Base-by-base conservation (phyloP, 108 stramenopile genomes). In the Aurantiochytrium sp. region DNA sequence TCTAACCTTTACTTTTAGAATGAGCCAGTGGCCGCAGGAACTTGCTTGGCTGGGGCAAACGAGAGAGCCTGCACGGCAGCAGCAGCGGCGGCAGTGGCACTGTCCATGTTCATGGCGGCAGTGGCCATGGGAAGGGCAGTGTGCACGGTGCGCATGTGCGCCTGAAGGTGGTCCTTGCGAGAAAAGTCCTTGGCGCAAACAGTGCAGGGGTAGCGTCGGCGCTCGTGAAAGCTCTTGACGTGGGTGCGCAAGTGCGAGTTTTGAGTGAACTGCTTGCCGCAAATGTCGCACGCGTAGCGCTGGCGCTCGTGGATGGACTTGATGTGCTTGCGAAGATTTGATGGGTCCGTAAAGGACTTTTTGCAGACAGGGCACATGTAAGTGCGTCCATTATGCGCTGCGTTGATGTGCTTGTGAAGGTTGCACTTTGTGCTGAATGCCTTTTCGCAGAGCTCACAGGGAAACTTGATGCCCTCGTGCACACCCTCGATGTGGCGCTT, bases 391-490 rank as follows among this genome's bases (percentile, higher is more conserved):
- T 53, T 83, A 28, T 83, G 76, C 10, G 76, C 76, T 6, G 76
- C 76, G 76, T 83, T 83, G 23, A 83, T 45, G 51, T 83, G 76
- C 51, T 83, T 83, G 76, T 83, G 76, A 12, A 83, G 51, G 76
- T 83, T 83, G 76, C 76, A 83, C 76, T 83, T 83, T 4, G 76
- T 83, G 76, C 76, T 83, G 28, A 83, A 83, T 43, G 49, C 6
- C 76, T 83, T 83, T n/a, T 83, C 76, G 51, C 76, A 83, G 12
- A 28, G 76, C 12, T 8, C 6, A 23, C 76, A 83, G 23, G 45
- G 45, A 35, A 83, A 83, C 51, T 83, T 83, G 51, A 83, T 53
- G 76, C 76, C 76, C 51, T 83, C 76, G 23, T 83, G 76, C 10
- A 83, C 76, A 18, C 76, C 76, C 51, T 83, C 76, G 4, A 83